Conservation (phyloP, 805 yeast species). For the Kluyveromyces siamensis region DNA sequence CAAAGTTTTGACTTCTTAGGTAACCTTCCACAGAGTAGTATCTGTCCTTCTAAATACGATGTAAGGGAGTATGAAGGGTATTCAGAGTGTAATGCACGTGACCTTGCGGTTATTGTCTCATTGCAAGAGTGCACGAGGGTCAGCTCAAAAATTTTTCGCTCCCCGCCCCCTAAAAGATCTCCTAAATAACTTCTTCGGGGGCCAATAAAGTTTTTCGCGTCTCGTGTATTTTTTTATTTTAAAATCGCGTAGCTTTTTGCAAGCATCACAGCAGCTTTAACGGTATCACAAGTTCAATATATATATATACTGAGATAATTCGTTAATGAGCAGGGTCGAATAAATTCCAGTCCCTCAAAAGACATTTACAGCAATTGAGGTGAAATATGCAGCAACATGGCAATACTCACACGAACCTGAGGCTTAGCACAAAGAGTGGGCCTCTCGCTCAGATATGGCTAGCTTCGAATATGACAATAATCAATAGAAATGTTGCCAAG, state of each 20-base stretch:
- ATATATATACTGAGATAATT: background rate
- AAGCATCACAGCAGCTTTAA: background rate
- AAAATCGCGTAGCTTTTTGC: background rate
- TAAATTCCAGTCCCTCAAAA: too few species aligned
- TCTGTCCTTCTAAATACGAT: too few species aligned
- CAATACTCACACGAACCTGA: background rate
- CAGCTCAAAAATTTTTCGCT: too few species aligned
- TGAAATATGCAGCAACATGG: background rate
- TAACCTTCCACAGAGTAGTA: too few species aligned
- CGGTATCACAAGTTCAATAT: too few species aligned
- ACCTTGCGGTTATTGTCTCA: too few species aligned
- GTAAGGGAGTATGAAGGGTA: too few species aligned
- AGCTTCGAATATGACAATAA: slow-evolving; percentile 62
- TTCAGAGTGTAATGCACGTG: too few species aligned
- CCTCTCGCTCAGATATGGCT: slow-evolving; percentile 89
- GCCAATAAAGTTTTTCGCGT: background rate
- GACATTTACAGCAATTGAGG: background rate
- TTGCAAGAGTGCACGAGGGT: too few species aligned
- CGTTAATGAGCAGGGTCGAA: background rate
- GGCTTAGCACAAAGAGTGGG: slow-evolving; percentile 49
- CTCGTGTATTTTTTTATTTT: background rate
- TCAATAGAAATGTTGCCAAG: slow-evolving; percentile 47
- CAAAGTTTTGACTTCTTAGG: too few species aligned
- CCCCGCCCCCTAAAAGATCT: too few species aligned
- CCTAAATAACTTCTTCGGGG: background rate